Base-by-base conservation (phyloP, 176 grass and related monocot species). In the Oryza punctata region DNA sequence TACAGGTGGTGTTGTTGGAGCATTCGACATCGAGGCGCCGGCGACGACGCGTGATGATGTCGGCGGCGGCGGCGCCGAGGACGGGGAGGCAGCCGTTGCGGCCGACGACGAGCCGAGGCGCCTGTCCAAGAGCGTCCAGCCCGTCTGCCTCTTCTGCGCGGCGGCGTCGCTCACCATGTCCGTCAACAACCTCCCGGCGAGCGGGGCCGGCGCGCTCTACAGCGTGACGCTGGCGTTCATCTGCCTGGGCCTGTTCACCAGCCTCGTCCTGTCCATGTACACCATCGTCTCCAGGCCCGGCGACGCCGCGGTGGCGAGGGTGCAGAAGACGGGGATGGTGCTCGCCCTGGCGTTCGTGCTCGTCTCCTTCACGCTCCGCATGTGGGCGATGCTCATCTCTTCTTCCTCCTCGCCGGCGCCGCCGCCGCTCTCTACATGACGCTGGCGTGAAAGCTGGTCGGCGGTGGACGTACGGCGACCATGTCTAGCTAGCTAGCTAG, bases 181-280 rank as follows among this genome's bases (percentile, higher is more conserved):
- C 30, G 30, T 32, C 11, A 83, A n/a, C n/a, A n/a, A 33, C 32
- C 32, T 33, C 32, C 9, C 3, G 6, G 7, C 47, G 9, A 32
- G 6, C 78, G 27, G 6, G 12, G 46, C 8, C 27, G 7, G 4
- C 16, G 18, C 6, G 1, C 11, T 77, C 25, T 40, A 72, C 80
- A 21, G 4, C 45, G 45, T 18, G 3, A 28, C 60, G 70, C 6
- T 83, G 45, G 65, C 15, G 3, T 77, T 77, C 50, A 54, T 75
- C 7, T 28, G 46, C 45, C 71, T 76, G 0, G 63, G 71, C 7
- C 7, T 88, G 21, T 72, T 83, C 80, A 43, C 86, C 2, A 88
- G 86, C 86, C 71, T 88, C 4, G 73, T 66, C 14, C 46, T 88
- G 7, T 88, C 72, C 79, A 83, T 82, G 80, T 78, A 65, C 80